These are phyloP conservation scores for Termitomyces sp. DNA, from an alignment of 768 basidiomycete species.

Conservation along the genomic window DNA sequence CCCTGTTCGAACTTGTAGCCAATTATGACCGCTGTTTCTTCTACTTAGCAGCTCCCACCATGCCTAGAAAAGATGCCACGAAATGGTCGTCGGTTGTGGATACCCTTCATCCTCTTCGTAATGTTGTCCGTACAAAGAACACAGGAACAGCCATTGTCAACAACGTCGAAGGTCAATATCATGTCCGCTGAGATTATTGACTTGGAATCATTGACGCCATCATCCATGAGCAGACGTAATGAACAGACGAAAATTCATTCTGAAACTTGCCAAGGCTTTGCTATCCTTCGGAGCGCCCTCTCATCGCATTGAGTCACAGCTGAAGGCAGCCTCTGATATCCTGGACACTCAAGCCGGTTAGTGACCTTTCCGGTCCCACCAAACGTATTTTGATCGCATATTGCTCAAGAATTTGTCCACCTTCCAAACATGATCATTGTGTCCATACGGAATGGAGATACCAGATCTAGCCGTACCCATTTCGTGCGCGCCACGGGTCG, in stretches of 20 bases:
- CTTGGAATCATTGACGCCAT: background rate
- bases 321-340: conserved; percentile 73
- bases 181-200: background rate
- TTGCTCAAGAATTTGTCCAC: conserved; percentile 68
- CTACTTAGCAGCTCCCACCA: background rate
- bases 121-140: conserved; percentile 27
- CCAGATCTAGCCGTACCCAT: conserved; percentile 68
- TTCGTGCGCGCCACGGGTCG: conserved; percentile 82
- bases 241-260: conserved; percentile 65
- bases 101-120: conserved; percentile 18
- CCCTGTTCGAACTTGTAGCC: conserved; percentile 1
- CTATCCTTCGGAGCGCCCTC: conserved; percentile 94
- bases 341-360: conserved; percentile 69
- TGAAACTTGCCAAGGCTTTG: conserved; percentile 83
- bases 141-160: conserved; percentile 33
- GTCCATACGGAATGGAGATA: conserved; percentile 75
- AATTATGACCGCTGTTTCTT: background rate
- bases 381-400: background rate
- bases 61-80: background rate
- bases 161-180: conserved; percentile 42
- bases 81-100: conserved; percentile 9
- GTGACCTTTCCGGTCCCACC: conserved; percentile 3
- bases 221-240: conserved; percentile 37
- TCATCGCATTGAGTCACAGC: conserved; percentile 88
- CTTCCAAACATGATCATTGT: conserved; percentile 76